Evolutionary conservation across 2,329 filamentous ascomycete species (phyloP).

Genomic region (Aspergillus udagawae): DNA sequence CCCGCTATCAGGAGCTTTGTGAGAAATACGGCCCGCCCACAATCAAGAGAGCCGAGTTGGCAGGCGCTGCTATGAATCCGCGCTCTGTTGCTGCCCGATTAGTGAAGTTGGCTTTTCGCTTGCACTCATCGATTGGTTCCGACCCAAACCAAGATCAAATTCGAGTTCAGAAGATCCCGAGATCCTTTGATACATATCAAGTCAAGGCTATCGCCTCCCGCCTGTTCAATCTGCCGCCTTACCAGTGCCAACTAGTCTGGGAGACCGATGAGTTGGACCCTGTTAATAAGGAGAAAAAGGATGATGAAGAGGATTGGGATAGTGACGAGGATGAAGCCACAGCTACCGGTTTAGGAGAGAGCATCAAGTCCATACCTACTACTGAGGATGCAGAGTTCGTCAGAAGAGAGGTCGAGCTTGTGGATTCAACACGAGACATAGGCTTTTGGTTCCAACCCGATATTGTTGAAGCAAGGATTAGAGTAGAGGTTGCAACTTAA

Average conservation of each 20-base stretch:
- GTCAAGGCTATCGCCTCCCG: slow-evolving; percentile 74
- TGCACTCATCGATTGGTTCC: slow-evolving; percentile 27
- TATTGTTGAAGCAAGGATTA: slow-evolving; percentile 63
- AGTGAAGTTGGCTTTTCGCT: slow-evolving; percentile 58
- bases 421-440: slow-evolving; percentile 73
- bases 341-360: slow-evolving; percentile 18
- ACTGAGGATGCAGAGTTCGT: slow-evolving; percentile 56
- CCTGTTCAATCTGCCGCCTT: slow-evolving; percentile 62
- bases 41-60: slow-evolving; percentile 51
- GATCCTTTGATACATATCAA: slow-evolving; percentile 73
- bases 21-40: slow-evolving; percentile 68
- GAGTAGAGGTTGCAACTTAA: slow-evolving; percentile 54
- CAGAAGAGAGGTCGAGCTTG: slow-evolving; percentile 73
- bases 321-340: slow-evolving; percentile 38
- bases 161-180: slow-evolving; percentile 60
- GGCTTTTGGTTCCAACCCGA: slow-evolving; percentile 71
- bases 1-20: slow-evolving; percentile 70
- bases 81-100: slow-evolving; percentile 79
- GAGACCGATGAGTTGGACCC: slow-evolving; percentile 91
- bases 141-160: slow-evolving; percentile 21
- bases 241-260: slow-evolving; percentile 68
- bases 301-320: slow-evolving; percentile 47
- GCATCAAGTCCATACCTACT: slow-evolving; percentile 27
- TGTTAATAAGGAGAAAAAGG: slow-evolving; percentile 59
- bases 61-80: slow-evolving; percentile 54